Evolutionary conservation across 1,284 basidiomycete species (phyloP).

Genomic region (Apiotrichum brassicae): DNA sequence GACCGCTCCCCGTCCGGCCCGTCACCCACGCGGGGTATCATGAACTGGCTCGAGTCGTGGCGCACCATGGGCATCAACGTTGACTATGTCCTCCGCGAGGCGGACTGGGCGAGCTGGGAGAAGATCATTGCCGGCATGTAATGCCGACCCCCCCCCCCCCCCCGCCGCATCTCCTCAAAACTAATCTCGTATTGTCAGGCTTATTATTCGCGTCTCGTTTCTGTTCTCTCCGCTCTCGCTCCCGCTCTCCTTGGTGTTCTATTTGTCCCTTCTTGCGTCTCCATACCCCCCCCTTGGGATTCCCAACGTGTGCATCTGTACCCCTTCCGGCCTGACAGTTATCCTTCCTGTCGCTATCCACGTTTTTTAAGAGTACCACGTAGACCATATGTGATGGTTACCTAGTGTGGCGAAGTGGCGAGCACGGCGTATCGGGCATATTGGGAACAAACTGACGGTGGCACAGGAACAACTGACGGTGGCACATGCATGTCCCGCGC

Average conservation of each 20-base stretch:
- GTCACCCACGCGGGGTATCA: constrained; percentile 6
- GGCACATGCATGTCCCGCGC: no score
- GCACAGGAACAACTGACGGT: no score
- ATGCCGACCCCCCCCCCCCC: neutral
- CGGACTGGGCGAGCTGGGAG: constrained; percentile 36
- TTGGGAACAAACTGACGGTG: no score
- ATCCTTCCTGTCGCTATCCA: neutral
- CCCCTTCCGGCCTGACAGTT: neutral
- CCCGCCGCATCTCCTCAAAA: neutral
- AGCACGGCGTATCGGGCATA: no score
- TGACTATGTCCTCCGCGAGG: constrained; percentile 34
- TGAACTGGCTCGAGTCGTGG: constrained; percentile 30
- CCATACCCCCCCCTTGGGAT: neutral
- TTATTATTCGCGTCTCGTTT: neutral
- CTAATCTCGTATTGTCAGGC: neutral
- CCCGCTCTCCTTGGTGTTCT: neutral
- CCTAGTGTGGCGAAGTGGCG: no score
- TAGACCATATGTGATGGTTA: constrained; percentile 1
- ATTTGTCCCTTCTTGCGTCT: neutral
- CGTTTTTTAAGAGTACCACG: neutral
- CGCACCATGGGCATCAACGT: constrained; percentile 23
- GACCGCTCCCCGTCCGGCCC: neutral
- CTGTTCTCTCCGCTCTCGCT: no score
- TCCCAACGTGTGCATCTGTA: neutral
- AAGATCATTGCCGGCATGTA: constrained; percentile 33